phyloP scores from a whole-genome alignment of 495 filamentous ascomycete genomes.

The Parathielavia hyrcaniae region DNA sequence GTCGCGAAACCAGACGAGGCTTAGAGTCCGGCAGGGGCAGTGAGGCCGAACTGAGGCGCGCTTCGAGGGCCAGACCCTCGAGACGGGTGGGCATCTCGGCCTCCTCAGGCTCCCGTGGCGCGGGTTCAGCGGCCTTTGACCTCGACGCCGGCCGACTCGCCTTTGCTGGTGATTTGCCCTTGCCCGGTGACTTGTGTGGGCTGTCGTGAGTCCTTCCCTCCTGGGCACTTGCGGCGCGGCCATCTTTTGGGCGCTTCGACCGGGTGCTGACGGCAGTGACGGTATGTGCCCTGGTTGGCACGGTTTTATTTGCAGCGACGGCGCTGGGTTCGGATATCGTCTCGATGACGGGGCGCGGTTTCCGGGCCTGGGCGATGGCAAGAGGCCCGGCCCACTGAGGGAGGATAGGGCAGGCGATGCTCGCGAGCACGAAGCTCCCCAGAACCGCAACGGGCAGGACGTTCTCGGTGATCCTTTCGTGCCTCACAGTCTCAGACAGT shows the following conservation, averaged over 20 bases:
- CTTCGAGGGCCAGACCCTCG: slow-evolving; percentile 42
- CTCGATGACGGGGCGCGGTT: slow-evolving; percentile 52
- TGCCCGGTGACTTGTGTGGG: slow-evolving; percentile 28
- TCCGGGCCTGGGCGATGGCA: slow-evolving; percentile 66
- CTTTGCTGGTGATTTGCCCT: slow-evolving; percentile 10
- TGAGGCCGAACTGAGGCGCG: slow-evolving; percentile 59
- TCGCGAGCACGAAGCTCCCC: slow-evolving; percentile 62
- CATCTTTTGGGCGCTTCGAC: slow-evolving; percentile 43
- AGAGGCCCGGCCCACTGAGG: slow-evolving; percentile 62
- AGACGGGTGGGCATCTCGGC: slow-evolving; percentile 27
- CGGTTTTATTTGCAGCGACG: slow-evolving; percentile 36
- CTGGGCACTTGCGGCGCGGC: slow-evolving; percentile 35
- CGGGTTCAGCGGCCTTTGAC: slow-evolving; percentile 19
- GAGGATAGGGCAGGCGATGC: slow-evolving; percentile 48
- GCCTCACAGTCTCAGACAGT: slow-evolving; percentile 50
- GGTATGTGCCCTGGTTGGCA: slow-evolving; percentile 58
- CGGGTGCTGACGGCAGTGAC: slow-evolving; percentile 44
- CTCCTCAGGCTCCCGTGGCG: slow-evolving; percentile 21
- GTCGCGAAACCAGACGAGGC: slow-evolving; percentile 41
- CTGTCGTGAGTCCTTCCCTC: slow-evolving; percentile 29
- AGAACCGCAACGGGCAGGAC: slow-evolving; percentile 64
- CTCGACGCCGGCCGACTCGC: background rate
- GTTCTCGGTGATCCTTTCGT: slow-evolving; percentile 70
- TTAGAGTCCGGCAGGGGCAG: slow-evolving; percentile 53
- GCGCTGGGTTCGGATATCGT: slow-evolving; percentile 50